Evolutionary conservation across 495 filamentous ascomycete species (phyloP).

Genomic region (Aspergillus taichungensis): DNA sequence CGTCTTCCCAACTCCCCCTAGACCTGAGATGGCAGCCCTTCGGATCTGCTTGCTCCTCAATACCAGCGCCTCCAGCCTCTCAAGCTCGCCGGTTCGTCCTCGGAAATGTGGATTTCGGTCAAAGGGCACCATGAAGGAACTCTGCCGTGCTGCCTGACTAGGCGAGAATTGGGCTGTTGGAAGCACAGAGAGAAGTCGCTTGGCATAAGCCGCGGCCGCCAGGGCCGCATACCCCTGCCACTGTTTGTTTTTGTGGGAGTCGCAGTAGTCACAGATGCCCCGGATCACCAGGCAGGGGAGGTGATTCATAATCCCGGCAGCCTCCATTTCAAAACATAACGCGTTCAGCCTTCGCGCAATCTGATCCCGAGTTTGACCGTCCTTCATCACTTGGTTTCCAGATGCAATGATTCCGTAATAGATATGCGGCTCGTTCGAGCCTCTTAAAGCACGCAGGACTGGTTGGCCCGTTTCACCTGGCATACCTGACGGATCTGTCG

Average conservation of each 20-base stretch:
- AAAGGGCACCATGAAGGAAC: too few species aligned
- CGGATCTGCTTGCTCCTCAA: neutral
- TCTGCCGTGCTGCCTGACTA: too few species aligned
- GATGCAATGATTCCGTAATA: constrained; percentile 35
- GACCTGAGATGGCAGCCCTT: constrained; percentile 28
- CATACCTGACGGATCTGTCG: neutral
- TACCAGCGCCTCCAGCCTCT: constrained; percentile 1
- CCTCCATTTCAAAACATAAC: constrained; percentile 29
- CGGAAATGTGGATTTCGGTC: constrained; percentile 4
- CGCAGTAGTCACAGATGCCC: constrained; percentile 1
- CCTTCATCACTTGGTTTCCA: constrained; percentile 26
- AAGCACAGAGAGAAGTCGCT: neutral
- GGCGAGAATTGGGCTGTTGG: neutral
- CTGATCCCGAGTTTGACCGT: constrained; percentile 3
- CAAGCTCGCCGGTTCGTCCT: constrained; percentile 2
- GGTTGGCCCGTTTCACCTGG: neutral
- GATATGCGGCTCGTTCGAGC: neutral
- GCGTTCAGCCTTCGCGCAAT: neutral
- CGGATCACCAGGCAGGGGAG: constrained; percentile 21
- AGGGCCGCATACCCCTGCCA: constrained; percentile 26
- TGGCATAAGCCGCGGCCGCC: constrained; percentile 14
- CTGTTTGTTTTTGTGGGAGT: constrained; percentile 22
- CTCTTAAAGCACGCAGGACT: neutral
- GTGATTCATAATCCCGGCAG: constrained; percentile 18
- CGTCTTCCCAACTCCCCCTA: constrained; percentile 43